Evolutionary conservation across 495 filamentous ascomycete genomes (phyloP), one percentile per base, ranked within the genome.

Genomic region (Hypoxylon fragiforme): DNA sequence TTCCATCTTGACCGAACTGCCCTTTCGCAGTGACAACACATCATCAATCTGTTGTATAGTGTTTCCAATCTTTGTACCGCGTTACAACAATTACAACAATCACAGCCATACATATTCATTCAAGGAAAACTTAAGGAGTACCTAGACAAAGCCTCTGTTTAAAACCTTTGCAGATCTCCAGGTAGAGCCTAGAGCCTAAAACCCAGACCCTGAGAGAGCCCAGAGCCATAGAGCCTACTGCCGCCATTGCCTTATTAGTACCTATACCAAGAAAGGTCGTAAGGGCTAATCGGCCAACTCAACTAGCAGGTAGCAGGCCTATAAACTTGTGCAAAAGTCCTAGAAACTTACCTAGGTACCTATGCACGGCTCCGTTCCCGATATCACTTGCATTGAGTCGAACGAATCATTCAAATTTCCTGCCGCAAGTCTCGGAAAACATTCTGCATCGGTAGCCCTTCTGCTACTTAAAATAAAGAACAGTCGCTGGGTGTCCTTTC

Each of bases 401-500:
- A 44, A 41, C 44, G 39, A 16, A 44, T 48, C 13, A 41, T 7
- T 35, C 42, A 13, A 36, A 54, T 54, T 60, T 35, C 50, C 46
- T 51, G 24, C 41, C 40, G 51, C 36, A 42, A 51, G 40, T 55
- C 42, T 46, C 30, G 40, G 57, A 55, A 34, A 15, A 61, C 36
- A 44, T 5, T 35, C 20, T 60, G 39, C 41, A 55, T 42, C 34
- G 22, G 44, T 26, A 36, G 26, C 28, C 22, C 30, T 32, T 45
- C 50, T 36, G 46, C 50, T 55, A 50, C 41, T 60, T 54, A 50
- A 60, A 60, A 54, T 41, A 60, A 30, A 60, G 13, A 34, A 43
- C 30, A 35, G 18, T 51, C 48, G 44, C 59, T 68, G 63, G 68
- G 65, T 72, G 67, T 68, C 58, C 65, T 70, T 62, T 70, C 63